Evolutionary conservation across 2,329 filamentous ascomycete species (phyloP).

Genomic region (Mycosphaerella sp.): DNA sequence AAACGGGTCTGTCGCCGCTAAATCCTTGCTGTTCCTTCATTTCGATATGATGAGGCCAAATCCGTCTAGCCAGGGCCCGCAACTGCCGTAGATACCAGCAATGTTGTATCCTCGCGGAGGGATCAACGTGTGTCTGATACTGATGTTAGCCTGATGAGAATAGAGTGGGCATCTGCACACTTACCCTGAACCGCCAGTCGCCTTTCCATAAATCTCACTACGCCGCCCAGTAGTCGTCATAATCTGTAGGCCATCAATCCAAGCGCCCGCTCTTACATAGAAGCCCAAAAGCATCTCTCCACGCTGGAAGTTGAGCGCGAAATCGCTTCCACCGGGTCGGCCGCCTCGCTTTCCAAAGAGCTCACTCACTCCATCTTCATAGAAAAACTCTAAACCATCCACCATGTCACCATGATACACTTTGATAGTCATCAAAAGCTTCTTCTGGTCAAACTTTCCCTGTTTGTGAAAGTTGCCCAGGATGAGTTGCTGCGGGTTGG

Average conservation of each 20-base stretch:
- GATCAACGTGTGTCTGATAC: constrained; percentile 69
- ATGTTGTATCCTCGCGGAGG: constrained; percentile 84
- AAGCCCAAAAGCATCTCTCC: constrained; percentile 88
- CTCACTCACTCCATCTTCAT: constrained; percentile 78
- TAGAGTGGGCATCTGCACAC: constrained; percentile 35
- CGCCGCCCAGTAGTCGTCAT: constrained; percentile 82
- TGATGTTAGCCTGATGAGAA: constrained; percentile 19
- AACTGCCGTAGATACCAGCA: constrained; percentile 79
- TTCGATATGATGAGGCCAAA: constrained; percentile 66
- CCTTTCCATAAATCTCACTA: constrained; percentile 78
- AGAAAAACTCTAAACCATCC: constrained; percentile 86
- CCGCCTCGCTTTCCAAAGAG: constrained; percentile 78
- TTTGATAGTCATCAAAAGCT: constrained; percentile 66
- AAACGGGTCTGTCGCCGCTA: not conserved
- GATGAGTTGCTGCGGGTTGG: constrained; percentile 63
- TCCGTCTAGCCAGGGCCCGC: constrained; percentile 73
- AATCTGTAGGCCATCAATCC: constrained; percentile 85
- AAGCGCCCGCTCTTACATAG: constrained; percentile 67
- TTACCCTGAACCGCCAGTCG: constrained; percentile 72
- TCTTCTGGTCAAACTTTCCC: constrained; percentile 30
- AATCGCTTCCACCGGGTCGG: constrained; percentile 62
- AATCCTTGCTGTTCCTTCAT: not conserved
- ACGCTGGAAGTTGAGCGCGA: constrained; percentile 73
- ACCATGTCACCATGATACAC: constrained; percentile 71
- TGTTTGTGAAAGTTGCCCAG: constrained; percentile 62